Evolutionary conservation across 768 basidiomycete genomes (phyloP), one percentile per base, ranked within the genome.

Genomic region (Mycena latifolia): DNA sequence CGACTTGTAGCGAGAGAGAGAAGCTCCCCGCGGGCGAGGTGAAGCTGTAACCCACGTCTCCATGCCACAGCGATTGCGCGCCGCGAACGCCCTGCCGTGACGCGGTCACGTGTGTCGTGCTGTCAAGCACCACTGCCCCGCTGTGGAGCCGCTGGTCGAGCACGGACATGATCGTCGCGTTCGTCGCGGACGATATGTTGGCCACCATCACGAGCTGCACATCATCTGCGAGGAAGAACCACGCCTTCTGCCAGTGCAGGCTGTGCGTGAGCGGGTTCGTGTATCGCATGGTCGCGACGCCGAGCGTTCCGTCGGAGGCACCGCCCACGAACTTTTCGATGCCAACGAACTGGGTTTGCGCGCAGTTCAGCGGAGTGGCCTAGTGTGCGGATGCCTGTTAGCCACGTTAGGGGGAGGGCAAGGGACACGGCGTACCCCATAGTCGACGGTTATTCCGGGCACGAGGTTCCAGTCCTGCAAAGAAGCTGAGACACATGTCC

Each of bases 401-500:
- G n/a, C n/a, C n/a, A n/a, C n/a, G n/a, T n/a, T n/a, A n/a, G n/a
- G n/a, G n/a, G n/a, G n/a, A n/a, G n/a, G n/a, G n/a, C n/a, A n/a
- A n/a, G n/a, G n/a, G n/a, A n/a, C n/a, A n/a, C n/a, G n/a, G 17
- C 37, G 15, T 39, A 39, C 72, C 22, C 72, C 74, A 56, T 79
- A 77, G 48, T 80, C 74, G 15, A 77, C 73, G 0, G 80, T 81
- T 18, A 72, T 79, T 1, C 86, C 86, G 12, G 86, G 86, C 31
- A 88, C 82, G 27, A 87, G 77, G 60, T 87, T 85, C 86, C 86
- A 88, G 69, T 88, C 85, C 86, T 2, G 83, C 79, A 0, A 81
- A 85, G 10, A 81, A 8, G 37, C 37, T 10, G 6, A 39, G 15
- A 39, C 17, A 5, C 17, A 5, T 39, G 37, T 39, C 15, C 37